A percentile compares a stretch with the other conserved stretches of the same genome.
These are phyloP conservation scores for Populus pruinosa DNA, from an alignment of 345 rosid genomes.

Conservation along the genomic window DNA sequence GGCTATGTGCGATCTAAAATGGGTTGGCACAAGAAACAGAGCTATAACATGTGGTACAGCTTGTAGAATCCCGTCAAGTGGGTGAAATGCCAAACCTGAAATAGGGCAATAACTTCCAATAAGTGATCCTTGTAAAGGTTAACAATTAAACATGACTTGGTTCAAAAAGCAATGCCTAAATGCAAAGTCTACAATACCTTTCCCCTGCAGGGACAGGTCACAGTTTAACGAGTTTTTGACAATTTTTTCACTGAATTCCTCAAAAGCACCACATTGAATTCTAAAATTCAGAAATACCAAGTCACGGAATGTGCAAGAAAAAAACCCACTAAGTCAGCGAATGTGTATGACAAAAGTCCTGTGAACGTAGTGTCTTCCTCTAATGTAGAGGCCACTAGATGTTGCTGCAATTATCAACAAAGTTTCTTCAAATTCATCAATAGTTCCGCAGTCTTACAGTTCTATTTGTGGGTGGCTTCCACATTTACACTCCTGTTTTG, in stretches of 20 bases:
- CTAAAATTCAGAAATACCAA: background rate
- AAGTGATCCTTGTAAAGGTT: background rate
- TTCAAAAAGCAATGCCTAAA: background rate
- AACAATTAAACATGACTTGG: background rate
- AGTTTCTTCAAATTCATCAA: background rate
- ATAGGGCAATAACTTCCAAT: background rate
- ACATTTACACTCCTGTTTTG: background rate
- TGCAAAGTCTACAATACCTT: background rate
- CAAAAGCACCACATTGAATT: background rate
- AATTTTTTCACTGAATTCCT: background rate
- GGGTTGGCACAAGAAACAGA: conserved; percentile 70
- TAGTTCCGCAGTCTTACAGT: background rate
- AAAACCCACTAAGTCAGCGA: too few species aligned
- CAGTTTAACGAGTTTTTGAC: too few species aligned
- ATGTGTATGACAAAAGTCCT: background rate
- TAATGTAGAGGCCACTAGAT: background rate
- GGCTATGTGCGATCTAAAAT: conserved; percentile 66
- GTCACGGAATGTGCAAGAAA: background rate
- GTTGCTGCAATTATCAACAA: background rate
- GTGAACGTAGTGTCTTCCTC: background rate
- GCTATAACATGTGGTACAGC: conserved; percentile 82
- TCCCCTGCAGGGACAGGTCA: background rate
- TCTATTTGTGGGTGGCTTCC: background rate
- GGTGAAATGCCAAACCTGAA: conserved; percentile 91
- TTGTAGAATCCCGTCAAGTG: conserved; percentile 86